These are phyloP conservation scores for Talaromyces borbonicus DNA, from an alignment of 495 filamentous ascomycete species.

Conservation along the genomic window DNA sequence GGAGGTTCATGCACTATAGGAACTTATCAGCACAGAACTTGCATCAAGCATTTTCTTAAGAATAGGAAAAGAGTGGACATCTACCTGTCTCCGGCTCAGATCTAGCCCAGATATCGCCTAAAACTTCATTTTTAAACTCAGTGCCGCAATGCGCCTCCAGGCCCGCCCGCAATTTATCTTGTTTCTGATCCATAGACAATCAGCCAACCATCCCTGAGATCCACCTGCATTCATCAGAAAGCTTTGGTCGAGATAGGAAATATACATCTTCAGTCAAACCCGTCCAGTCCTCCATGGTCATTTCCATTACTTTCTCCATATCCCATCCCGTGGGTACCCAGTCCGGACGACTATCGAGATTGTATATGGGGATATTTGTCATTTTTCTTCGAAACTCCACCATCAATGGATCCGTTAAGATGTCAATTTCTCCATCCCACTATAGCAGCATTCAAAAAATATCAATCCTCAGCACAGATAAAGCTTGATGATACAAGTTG, in stretches of 20 bases:
- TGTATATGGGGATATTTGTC: constrained; percentile 3
- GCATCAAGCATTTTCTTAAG: neutral
- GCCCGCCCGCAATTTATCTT: constrained; percentile 2
- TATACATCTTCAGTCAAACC: constrained; percentile 1
- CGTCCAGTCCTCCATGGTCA: neutral
- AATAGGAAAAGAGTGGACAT: neutral
- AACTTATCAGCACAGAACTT: neutral
- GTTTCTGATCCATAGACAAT: neutral
- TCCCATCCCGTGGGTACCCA: constrained; percentile 1
- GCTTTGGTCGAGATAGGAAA: neutral
- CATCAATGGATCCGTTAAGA: constrained; percentile 3
- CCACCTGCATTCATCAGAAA: too few species aligned
- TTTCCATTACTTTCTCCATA: constrained; percentile 6
- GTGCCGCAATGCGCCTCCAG: constrained; percentile 7
- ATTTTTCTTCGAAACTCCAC: constrained; percentile 4
- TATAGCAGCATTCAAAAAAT: too few species aligned
- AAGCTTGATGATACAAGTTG: too few species aligned
- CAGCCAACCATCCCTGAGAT: too few species aligned
- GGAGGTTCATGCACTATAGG: neutral
- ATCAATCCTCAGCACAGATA: too few species aligned
- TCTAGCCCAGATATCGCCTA: neutral
- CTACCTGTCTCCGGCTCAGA: neutral
- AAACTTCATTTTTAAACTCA: constrained; percentile 6
- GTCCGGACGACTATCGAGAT: neutral
- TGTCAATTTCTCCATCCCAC: too few species aligned